phyloP scores from a whole-genome alignment of 1,284 basidiomycete species.

The Flammula alnicola region DNA sequence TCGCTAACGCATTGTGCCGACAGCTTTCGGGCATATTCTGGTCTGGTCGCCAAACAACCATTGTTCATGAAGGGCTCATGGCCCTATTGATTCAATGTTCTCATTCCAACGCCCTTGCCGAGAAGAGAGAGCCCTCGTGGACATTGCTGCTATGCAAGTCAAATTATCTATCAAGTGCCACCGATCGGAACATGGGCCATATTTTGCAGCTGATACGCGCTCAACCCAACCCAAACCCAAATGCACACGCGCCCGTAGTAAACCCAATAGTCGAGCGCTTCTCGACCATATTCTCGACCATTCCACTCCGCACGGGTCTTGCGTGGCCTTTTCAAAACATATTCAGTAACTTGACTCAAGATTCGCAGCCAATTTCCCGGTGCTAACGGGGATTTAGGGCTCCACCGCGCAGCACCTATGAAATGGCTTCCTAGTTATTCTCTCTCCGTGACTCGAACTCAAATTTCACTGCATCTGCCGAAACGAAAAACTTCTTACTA shows the following conservation, averaged over 20 bases:
- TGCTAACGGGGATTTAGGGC: not conserved
- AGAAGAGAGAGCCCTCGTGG: not conserved
- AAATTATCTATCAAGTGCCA: not conserved
- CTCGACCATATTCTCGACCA: slow-evolving; percentile 1
- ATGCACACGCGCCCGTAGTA: not conserved
- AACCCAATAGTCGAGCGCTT: not conserved
- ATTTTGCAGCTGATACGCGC: slow-evolving; percentile 4
- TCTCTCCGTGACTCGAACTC: not conserved
- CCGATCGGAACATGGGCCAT: slow-evolving; percentile 11
- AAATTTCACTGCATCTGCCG: not conserved
- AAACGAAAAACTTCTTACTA: not conserved
- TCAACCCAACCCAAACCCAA: slow-evolving; percentile 15
- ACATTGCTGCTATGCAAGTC: not conserved
- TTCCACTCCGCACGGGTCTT: slow-evolving; percentile 8
- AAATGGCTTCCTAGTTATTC: not conserved
- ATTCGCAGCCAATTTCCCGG: slow-evolving; percentile 7
- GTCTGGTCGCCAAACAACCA: too few species aligned
- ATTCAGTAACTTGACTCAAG: not conserved
- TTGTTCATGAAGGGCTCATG: too few species aligned
- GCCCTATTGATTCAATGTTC: too few species aligned
- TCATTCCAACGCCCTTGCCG: too few species aligned
- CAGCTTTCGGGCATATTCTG: too few species aligned
- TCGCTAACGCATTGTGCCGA: too few species aligned
- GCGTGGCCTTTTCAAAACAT: slow-evolving; percentile 2
- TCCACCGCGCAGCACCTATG: not conserved